Evolutionary conservation across 2,329 filamentous ascomycete genomes (phyloP), one percentile per base, ranked within the genome.

Genomic region (Trichoderma atroviride): DNA sequence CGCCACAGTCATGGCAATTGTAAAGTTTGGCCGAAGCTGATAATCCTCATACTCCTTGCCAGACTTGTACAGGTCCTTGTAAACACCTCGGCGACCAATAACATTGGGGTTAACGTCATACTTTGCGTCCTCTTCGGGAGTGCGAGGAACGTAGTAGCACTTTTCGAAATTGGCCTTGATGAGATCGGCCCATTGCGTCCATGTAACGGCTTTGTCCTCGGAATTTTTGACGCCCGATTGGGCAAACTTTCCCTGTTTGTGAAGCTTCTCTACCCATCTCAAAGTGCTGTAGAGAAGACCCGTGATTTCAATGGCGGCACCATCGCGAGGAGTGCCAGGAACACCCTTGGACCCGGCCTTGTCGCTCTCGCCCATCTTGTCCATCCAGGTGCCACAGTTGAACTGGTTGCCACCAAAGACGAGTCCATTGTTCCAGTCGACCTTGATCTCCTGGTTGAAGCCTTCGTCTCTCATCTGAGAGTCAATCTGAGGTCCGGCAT

Each of bases 321-420:
- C 96, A 78, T 99, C 96, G 75, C 96, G 91, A 58, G 96, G 96
- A n/a, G 96, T 99, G 10, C 94, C 96, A 0, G 96, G 96, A 24
- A 97, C 85, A 61, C 96, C 96, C 82, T 97, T 98, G 76, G 90
- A 97, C 70, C 92, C 91, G 19, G 96, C 96, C 71, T 90, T 92
- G 72, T 92, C 89, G 72, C 94, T 97, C 80, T 99, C 96, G n/a
- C 96, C 96, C 96, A 99, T 99, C 86, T 99, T 99, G 85, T 99
- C 96, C 94, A 97, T 97, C 96, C 96, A 99, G 1, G 96, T 99
- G 64, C 96, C 96, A 75, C 96, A 99, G 80, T 99, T 99, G 81
- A 83, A 86, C 77, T 97, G 94, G 76, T 93, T 98, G 40, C 96
- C 96, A 68, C 96, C 96, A 76, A 96, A 97, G 69, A 99, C 90